Conservation (phyloP, 805 yeast species). For the Barnettozyma botsteinii region DNA sequence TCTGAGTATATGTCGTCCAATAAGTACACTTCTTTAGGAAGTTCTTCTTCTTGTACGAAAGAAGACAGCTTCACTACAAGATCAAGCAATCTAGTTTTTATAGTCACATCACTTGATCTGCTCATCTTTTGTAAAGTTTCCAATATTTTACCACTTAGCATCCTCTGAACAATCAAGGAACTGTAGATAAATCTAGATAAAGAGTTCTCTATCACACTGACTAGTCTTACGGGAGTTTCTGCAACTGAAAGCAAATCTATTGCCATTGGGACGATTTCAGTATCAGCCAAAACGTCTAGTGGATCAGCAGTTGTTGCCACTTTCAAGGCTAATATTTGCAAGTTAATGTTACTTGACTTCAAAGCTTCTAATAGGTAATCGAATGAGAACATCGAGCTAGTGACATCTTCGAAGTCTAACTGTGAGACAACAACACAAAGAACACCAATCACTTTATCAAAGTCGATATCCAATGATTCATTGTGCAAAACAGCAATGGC, state of each 20-base stretch:
- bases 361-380: slow-evolving; percentile 19
- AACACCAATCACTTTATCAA: slow-evolving; percentile 11
- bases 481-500: slow-evolving; percentile 7
- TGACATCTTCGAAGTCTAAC: slow-evolving; percentile 16
- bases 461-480: slow-evolving; percentile 11
- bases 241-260: slow-evolving; percentile 8
- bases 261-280: slow-evolving; percentile 16
- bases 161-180: slow-evolving; percentile 17
- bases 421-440: slow-evolving; percentile 12
- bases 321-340: slow-evolving; percentile 19
- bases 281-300: slow-evolving; percentile 20
- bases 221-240: slow-evolving; percentile 10
- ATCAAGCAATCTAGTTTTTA: slow-evolving; percentile 13
- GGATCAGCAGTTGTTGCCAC: slow-evolving; percentile 20
- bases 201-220: slow-evolving; percentile 19
- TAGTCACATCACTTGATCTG: not conserved
- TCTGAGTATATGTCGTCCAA: slow-evolving; percentile 9
- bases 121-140: slow-evolving; percentile 9
- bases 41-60: slow-evolving; percentile 12
- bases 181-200: slow-evolving; percentile 13
- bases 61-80: slow-evolving; percentile 14
- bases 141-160: slow-evolving; percentile 13
- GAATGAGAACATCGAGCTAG: slow-evolving; percentile 12
- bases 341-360: slow-evolving; percentile 12
- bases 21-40: slow-evolving; percentile 11